These are phyloP conservation scores for Trifolium repens DNA, from an alignment of 306 rosid species.

Conservation along the genomic window DNA sequence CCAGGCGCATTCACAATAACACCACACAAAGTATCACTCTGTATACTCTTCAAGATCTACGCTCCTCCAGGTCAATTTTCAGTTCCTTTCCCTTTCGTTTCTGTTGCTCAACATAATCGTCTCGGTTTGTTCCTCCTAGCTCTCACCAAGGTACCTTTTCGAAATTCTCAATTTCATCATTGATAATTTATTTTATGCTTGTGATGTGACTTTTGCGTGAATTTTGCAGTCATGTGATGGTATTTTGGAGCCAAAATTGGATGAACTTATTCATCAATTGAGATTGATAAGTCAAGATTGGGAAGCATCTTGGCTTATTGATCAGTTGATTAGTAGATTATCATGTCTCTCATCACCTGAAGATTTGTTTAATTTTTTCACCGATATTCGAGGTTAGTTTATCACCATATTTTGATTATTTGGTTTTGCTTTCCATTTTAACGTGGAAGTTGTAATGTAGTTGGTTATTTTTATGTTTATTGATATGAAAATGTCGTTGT, in stretches of 20 bases:
- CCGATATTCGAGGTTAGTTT: conserved; percentile 80
- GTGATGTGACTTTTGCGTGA: conserved; percentile 9
- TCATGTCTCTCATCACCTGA: conserved; percentile 80
- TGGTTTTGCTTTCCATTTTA: background rate
- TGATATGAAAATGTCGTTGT: conserved; percentile 27
- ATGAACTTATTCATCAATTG: conserved; percentile 72
- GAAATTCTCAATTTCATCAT: background rate
- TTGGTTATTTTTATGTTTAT: conserved; percentile 2
- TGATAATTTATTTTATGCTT: background rate
- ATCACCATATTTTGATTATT: background rate
- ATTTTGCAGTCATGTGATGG: conserved; percentile 77
- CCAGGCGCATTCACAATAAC: conserved; percentile 76
- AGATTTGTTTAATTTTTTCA: conserved; percentile 85
- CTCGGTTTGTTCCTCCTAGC: conserved; percentile 79
- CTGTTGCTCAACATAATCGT: conserved; percentile 81
- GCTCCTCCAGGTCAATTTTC: conserved; percentile 73
- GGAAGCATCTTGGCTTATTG: conserved; percentile 65
- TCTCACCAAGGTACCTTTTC: conserved; percentile 64
- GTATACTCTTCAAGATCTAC: conserved; percentile 82
- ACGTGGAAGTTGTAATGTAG: background rate
- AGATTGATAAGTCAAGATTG: conserved; percentile 58
- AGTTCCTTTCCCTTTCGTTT: conserved; percentile 73
- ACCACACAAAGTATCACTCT: conserved; percentile 89
- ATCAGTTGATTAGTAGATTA: conserved; percentile 67
- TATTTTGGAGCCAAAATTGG: conserved; percentile 87